Evolutionary conservation across 148 eudicot species (phyloP), one percentile per base, ranked within the genome.

Genomic region (Beta vulgaris): DNA sequence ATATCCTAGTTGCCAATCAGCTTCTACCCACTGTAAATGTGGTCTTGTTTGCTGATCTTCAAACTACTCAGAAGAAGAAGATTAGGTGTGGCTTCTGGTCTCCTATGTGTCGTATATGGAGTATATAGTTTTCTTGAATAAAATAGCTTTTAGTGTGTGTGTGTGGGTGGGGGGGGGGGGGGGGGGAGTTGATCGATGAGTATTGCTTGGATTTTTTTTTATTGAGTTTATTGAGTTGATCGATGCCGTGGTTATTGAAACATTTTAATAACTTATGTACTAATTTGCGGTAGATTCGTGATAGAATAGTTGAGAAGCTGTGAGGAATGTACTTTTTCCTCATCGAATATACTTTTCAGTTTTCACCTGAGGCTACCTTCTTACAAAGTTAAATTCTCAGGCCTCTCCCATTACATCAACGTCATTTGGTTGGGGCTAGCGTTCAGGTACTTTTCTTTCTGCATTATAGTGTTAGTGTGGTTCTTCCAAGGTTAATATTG

Each of bases 321-420:
- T n/a, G 53, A 48, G 53, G 53, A 18, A 48, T 46, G 53, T 48
- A 18, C 21, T 48, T 48, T 3, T 48, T 48, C 19, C 6, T 48
- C 19, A 14, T 14, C 53, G 1, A 48, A 18, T 48, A 2, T 48
- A 3, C 36, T 64, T 59, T 14, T 16, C 25, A 69, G n/a, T n/a
- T n/a, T n/a, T n/a, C 48, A 3, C 12, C 25, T n/a, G 34, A 76
- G 67, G 59, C 73, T 71, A 29, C 8, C 68, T 58, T 36, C 44
- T 79, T 60, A 71, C 69, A 6, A 48, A 61, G 40, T 48, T 63
- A 25, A 49, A 65, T 60, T 82, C 86, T 71, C 89, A 95, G 98
- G 89, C 90, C 94, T 85, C 96, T 96, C 62, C 99, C 99, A 46
- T 83, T 96, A 82, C 85, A 90, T 86, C 97, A 96, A 66, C 90